A percentile compares a stretch with the other conserved stretches of the same genome.
These are phyloP conservation scores for Penicillium sp. DNA, from an alignment of 2,329 filamentous ascomycete genomes.

Conservation along the genomic window DNA sequence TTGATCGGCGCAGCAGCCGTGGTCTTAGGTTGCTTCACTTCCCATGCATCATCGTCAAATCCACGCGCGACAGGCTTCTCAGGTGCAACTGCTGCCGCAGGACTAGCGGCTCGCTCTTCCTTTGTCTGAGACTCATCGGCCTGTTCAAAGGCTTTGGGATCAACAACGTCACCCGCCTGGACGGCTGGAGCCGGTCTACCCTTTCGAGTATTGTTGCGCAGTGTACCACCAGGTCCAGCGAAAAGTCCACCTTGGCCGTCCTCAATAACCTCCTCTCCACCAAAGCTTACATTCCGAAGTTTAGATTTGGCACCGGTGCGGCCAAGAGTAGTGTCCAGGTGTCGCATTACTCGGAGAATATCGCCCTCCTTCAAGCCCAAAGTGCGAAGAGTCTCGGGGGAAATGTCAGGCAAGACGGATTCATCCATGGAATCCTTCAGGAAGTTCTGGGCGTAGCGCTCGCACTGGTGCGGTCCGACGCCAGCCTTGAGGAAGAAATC, in stretches of 20 bases:
- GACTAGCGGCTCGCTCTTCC: constrained; percentile 43
- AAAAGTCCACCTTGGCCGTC: constrained; percentile 72
- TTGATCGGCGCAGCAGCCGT: constrained; percentile 40
- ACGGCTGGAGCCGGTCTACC: constrained; percentile 83
- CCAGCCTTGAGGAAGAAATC: constrained; percentile 95
- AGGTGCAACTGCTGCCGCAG: constrained; percentile 48
- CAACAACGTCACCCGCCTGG: constrained; percentile 79
- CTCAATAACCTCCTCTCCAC: constrained; percentile 54
- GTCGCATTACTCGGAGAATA: constrained; percentile 91
- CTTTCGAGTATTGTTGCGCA: constrained; percentile 93
- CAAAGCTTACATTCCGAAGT: constrained; percentile 54
- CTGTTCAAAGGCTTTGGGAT: constrained; percentile 78
- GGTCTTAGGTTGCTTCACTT: constrained; percentile 75
- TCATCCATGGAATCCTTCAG: constrained; percentile 92
- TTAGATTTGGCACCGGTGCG: constrained; percentile 59
- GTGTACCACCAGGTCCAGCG: constrained; percentile 82
- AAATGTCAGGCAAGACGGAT: constrained; percentile 85
- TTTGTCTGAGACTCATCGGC: constrained; percentile 51
- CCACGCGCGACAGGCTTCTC: constrained; percentile 56
- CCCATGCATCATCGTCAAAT: constrained; percentile 97
- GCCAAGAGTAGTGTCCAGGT: constrained; percentile 74
- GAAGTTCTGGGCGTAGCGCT: constrained; percentile 90
- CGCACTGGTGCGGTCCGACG: constrained; percentile 87
- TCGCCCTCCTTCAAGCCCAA: constrained; percentile 94
- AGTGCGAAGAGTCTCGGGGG: constrained; percentile 75